Base-by-base conservation (phyloP, 306 rosid species). In the Ziziphus jujuba region DNA sequence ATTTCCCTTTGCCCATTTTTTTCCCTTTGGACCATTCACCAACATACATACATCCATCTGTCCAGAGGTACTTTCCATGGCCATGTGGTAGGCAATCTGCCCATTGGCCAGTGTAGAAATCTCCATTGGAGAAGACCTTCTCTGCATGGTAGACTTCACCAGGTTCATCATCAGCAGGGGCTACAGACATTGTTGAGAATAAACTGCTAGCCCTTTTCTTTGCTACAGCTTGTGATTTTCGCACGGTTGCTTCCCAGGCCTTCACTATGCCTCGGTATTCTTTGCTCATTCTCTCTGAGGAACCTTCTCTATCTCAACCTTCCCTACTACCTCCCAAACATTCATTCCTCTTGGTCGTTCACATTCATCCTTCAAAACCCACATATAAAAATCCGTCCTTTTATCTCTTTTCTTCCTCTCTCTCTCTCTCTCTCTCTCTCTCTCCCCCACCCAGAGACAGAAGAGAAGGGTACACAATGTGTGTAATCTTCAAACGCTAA, bases 31-130 rank as follows among this genome's bases (percentile, higher is more conserved):
- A 28, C 99, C 99, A 93, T 71, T 90, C 97, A 40, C 99, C 99
- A 19, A 76, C 80, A 64, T 90, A 90, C 95, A 84, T 80, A 78
- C 97, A 93, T 28, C 99, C 99, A 81, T 93, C 99, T 21, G 82
- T 73, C 97, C 99, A 93, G 0, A 86, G 56, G 62, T 88, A 90
- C 65, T 90, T 90, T 0, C 99, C 99, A 15, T 83, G 78, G 10
- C 97, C 97, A 52, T 90, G 87, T 0, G 99, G 96, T n/a, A 40
- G 56, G 43, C 56, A 72, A 0, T 83, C 84, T 47, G 56, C 55
- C 95, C 96, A 86, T 57, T 86, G 84, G 10, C 99, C 99, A 16
- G 83, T 86, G 72, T 88, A 93, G 75, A 83, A 81, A 51, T 93
- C 97, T 9, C 99, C 99, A 72, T 77, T 86, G 61, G 86, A 31